phyloP scores from a whole-genome alignment of 2,329 filamentous ascomycete species.

The Ophiostoma australiae region DNA sequence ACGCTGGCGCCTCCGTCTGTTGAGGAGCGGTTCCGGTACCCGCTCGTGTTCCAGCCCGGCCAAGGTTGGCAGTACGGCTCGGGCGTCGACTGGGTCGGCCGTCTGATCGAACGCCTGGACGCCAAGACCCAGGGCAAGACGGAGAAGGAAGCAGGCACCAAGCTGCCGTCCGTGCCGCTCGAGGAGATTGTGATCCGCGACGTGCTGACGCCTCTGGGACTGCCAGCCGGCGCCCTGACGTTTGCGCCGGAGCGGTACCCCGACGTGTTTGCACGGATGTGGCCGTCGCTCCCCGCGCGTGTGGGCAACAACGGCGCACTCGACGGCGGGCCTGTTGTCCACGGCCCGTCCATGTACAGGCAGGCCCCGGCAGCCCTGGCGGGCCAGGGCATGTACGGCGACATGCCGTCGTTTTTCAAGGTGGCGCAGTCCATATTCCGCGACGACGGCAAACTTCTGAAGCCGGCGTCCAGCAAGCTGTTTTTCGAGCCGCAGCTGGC shows the following conservation, averaged over 20 bases:
- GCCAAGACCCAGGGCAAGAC: conserved; percentile 11
- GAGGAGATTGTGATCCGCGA: conserved; percentile 24
- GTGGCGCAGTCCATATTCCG: conserved; percentile 44
- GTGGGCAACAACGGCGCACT: conserved; percentile 18
- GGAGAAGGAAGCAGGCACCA: background rate
- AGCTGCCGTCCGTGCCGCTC: conserved; percentile 19
- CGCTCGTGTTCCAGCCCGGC: conserved; percentile 27
- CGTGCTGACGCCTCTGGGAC: conserved; percentile 27
- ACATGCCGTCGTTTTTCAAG: conserved; percentile 40
- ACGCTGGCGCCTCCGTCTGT: conserved; percentile 11
- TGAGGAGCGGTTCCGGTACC: conserved; percentile 23
- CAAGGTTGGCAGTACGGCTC: conserved; percentile 28
- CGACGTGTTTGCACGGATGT: conserved; percentile 21
- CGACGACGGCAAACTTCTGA: conserved; percentile 46
- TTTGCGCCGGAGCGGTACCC: conserved; percentile 26
- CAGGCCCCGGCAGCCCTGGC: conserved; percentile 27
- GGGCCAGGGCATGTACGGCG: conserved; percentile 37
- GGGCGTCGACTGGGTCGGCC: conserved; percentile 27
- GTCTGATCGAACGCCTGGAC: conserved; percentile 24
- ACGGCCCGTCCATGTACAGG: conserved; percentile 16
- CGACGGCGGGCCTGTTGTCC: conserved; percentile 23
- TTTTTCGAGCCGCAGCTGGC: conserved; percentile 47
- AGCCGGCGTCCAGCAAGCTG: conserved; percentile 32
- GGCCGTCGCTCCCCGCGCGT: conserved; percentile 27
- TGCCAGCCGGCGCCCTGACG: conserved; percentile 24